phyloP scores from a whole-genome alignment of 345 rosid species.

The Eucalyptus fibrosa region DNA sequence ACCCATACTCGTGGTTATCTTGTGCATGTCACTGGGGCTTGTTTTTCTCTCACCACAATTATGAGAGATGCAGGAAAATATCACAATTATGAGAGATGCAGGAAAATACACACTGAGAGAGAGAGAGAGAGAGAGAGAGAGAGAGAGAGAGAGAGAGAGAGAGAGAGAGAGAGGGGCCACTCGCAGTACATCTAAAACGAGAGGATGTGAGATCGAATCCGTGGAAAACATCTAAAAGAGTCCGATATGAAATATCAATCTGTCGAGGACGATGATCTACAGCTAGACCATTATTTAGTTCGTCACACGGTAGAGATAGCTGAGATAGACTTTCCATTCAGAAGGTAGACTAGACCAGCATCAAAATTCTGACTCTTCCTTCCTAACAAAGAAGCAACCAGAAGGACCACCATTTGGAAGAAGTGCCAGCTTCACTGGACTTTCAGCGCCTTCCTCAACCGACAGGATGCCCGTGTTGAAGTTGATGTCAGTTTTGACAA shows the following conservation, averaged over 20 bases:
- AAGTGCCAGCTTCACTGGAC: constrained; percentile 23
- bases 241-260: neutral
- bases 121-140: neutral
- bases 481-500: constrained; percentile 29
- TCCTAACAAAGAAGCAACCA: constrained; percentile 21
- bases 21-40: neutral
- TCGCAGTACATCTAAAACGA: neutral
- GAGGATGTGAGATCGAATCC: neutral
- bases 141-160: neutral
- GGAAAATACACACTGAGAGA: neutral
- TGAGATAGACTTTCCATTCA: neutral
- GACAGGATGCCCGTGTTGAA: constrained; percentile 11
- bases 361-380: constrained; percentile 18
- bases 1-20: neutral
- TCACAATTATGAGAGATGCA: neutral
- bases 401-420: constrained; percentile 28
- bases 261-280: neutral
- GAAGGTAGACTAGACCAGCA: neutral
- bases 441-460: constrained; percentile 33
- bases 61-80: neutral
- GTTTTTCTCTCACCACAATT: neutral
- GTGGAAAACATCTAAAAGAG: neutral
- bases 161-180: neutral
- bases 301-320: neutral
- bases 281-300: neutral